A percentile compares a stretch with the other conserved stretches of the same genome.
Evolutionary conservation across 2,329 filamentous ascomycete species (phyloP).

Genomic region (Botryotinia narcissicola): DNA sequence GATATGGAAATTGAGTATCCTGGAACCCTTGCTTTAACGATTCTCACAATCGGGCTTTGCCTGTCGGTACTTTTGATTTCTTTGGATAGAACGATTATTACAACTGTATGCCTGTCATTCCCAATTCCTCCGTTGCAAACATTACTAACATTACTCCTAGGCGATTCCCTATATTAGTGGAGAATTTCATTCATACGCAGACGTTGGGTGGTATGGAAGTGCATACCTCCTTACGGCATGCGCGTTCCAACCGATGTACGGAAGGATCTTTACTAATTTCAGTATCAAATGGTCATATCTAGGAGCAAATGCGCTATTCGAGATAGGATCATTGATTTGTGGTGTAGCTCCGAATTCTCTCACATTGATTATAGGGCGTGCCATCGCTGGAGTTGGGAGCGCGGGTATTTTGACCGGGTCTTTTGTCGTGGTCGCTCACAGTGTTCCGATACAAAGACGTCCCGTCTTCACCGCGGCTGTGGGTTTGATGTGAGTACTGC

Average conservation of each 20-base stretch:
- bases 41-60: constrained; percentile 36
- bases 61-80: constrained; percentile 33
- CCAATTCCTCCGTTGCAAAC: constrained; percentile 40
- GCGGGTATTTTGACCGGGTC: constrained; percentile 46
- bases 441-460: constrained; percentile 58
- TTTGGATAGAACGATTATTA: constrained; percentile 40
- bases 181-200: constrained; percentile 2
- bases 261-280: constrained; percentile 8
- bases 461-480: constrained; percentile 60
- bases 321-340: constrained; percentile 49
- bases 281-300: constrained; percentile 13
- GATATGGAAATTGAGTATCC: not conserved
- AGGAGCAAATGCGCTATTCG: constrained; percentile 15
- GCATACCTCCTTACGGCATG: constrained; percentile 47
- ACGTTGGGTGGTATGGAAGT: constrained; percentile 47
- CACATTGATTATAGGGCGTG: constrained; percentile 61
- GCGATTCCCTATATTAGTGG: constrained; percentile 41
- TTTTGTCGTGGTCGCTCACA: constrained; percentile 51
- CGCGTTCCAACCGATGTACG: constrained; percentile 47
- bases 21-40: constrained; percentile 27
- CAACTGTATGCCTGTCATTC: constrained; percentile 40
- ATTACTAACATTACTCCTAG: constrained; percentile 41
- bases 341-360: constrained; percentile 55
- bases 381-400: constrained; percentile 62
- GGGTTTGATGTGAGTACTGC: constrained; percentile 48